phyloP scores from a whole-genome alignment of 2,329 filamentous ascomycete species.

The Salinomyces thailandicus region DNA sequence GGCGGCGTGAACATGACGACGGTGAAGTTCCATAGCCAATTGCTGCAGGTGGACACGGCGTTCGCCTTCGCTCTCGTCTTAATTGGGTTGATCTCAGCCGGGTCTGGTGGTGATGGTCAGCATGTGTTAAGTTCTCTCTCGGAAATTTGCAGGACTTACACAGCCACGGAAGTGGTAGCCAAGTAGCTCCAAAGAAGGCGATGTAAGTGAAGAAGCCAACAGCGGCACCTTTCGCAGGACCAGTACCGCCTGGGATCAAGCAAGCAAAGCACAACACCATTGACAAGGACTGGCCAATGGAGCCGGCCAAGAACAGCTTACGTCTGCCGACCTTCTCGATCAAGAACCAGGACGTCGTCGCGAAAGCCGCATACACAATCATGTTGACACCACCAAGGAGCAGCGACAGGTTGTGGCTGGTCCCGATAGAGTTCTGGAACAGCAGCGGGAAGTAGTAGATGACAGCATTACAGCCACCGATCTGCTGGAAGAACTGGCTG shows the following conservation, averaged over 20 bases:
- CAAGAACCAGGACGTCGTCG: conserved; percentile 51
- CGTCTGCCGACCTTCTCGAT: conserved; percentile 50
- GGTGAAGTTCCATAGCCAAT: conserved; percentile 32
- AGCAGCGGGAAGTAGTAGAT: conserved; percentile 36
- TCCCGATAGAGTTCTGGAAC: conserved; percentile 42
- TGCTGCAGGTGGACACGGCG: conserved; percentile 43
- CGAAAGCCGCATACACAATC: conserved; percentile 47
- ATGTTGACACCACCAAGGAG: conserved; percentile 42
- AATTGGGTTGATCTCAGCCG: conserved; percentile 39
- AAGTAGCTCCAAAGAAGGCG: conserved; percentile 54
- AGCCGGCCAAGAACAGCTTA: conserved; percentile 34
- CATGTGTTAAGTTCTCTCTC: background rate
- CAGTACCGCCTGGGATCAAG: conserved; percentile 28
- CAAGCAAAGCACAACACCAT: conserved; percentile 40
- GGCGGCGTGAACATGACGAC: conserved; percentile 34
- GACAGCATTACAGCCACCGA: conserved; percentile 33
- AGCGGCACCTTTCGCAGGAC: conserved; percentile 36
- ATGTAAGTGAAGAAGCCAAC: conserved; percentile 61
- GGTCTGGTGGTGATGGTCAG: background rate
- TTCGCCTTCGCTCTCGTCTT: conserved; percentile 47
- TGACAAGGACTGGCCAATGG: conserved; percentile 43
- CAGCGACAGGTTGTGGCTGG: conserved; percentile 31
- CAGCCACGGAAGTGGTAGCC: conserved; percentile 24
- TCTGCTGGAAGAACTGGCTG: conserved; percentile 53
- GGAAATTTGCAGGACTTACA: conserved; percentile 13